These are phyloP conservation scores for Cucurbita moschata DNA, from an alignment of 306 rosid species.

Conservation along the genomic window DNA sequence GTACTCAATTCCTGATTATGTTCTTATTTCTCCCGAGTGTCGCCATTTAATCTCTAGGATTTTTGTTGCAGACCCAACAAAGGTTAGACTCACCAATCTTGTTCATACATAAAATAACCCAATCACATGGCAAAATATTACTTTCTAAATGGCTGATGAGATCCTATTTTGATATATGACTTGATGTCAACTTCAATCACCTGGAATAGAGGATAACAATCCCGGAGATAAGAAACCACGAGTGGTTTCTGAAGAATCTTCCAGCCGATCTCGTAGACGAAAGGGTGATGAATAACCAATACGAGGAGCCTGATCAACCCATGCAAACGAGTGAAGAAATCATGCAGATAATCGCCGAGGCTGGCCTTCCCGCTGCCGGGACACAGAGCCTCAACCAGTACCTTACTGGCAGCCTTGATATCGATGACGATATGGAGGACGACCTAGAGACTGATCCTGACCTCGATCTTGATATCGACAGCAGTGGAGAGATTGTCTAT, in stretches of 20 bases:
- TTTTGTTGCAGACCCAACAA: constrained; percentile 73
- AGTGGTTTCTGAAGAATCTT: constrained; percentile 85
- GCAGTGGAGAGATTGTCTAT: constrained; percentile 84
- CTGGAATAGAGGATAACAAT: constrained; percentile 66
- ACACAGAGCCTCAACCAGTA: constrained; percentile 46
- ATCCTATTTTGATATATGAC: background rate
- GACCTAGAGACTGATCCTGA: constrained; percentile 73
- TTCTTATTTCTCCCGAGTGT: constrained; percentile 79
- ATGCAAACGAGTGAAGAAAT: constrained; percentile 72
- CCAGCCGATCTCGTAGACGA: constrained; percentile 76
- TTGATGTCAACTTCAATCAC: background rate
- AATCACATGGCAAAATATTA: background rate
- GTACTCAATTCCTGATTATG: constrained; percentile 87
- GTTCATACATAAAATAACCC: background rate
- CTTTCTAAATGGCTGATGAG: background rate
- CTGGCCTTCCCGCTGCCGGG: constrained; percentile 72
- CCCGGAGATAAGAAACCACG: constrained; percentile 75
- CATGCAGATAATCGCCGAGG: constrained; percentile 80
- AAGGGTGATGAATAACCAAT: constrained; percentile 29
- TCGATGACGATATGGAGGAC: constrained; percentile 89
- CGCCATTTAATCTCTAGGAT: constrained; percentile 78
- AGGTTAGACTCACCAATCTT: constrained; percentile 27
- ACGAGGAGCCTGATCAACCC: constrained; percentile 83
- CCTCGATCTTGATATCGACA: constrained; percentile 50
- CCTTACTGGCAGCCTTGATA: constrained; percentile 73